Evolutionary conservation across 169 alveolate genomes (phyloP), one percentile per base, ranked within the genome.

Genomic region (Babesia ovata): DNA sequence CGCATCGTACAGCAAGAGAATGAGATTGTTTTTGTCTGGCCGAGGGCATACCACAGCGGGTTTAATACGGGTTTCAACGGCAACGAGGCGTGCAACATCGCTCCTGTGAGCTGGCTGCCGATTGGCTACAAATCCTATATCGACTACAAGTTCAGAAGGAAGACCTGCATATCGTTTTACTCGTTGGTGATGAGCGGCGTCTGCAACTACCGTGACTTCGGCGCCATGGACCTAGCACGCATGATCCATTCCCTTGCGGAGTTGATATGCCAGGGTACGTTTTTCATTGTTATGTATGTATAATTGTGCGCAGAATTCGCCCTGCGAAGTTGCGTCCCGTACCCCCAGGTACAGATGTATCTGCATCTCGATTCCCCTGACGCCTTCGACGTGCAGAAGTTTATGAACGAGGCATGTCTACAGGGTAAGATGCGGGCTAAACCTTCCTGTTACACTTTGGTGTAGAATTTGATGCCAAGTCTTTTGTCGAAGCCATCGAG

Each of bases 1-100:
- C 91, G 94, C 57, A 74, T 92, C 14, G 94, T 92, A 48, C 96
- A 96, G 71, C 87, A 91, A 33, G 90, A 83, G 54, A 96, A 96
- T 49, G 98, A 96, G 81, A 95, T 93, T 46, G 92, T 96, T 65
- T 83, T 96, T 61, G 94, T 91, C 58, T 95, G 95, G 93, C 93
- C 96, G 36, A 85, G 95, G 45, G 94, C 96, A 11, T 96, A 92
- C 76, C 99, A 96, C 85, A 90, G 95, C 28, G 99, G 99, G 0
- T 93, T 96, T 50, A 95, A 95, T 66, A 91, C 91, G 53, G 99
- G 99, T 63, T 94, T 91, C 75, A 96, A 96, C 79, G 90, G 97
- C 74, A 97, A 96, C 66, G 99, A 96, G 85, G 99, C 99, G 21
- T 97, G 97, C 49, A 96, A 96, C 84, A 93, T 95, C 56, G 98